phyloP scores from a whole-genome alignment of 768 basidiomycete genomes.

The Boletus rubroflammeus region DNA sequence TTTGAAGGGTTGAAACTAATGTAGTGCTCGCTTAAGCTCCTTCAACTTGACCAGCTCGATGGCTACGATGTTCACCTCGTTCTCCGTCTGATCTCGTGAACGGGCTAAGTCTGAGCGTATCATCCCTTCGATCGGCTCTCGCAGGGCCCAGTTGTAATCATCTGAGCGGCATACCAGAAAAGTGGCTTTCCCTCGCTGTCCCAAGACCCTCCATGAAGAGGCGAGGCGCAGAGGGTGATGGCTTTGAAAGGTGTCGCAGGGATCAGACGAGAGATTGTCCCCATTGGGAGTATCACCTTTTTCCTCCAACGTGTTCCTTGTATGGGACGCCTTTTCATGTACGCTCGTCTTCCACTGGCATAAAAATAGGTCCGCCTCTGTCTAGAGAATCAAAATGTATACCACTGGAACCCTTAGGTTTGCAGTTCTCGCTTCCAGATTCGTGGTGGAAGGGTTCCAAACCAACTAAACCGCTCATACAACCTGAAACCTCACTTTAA shows the following conservation, averaged over 20 bases:
- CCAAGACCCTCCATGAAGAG: conserved; percentile 34
- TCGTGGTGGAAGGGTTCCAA: neutral
- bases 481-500: neutral
- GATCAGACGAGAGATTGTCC: conserved; percentile 38
- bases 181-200: conserved; percentile 30
- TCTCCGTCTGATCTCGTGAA: conserved; percentile 45
- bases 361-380: neutral
- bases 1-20: too few relatives aligned
- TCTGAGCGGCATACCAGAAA: conserved; percentile 68
- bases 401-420: neutral
- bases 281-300: conserved; percentile 1
- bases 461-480: neutral
- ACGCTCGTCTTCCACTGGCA: neutral
- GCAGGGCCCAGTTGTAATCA: conserved; percentile 54
- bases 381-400: neutral
- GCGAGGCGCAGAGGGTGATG: conserved; percentile 9
- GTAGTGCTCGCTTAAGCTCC: neutral
- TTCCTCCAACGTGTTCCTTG: conserved; percentile 8
- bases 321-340: conserved; percentile 7
- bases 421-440: neutral
- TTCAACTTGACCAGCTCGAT: conserved; percentile 39
- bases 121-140: conserved; percentile 59
- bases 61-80: conserved; percentile 62
- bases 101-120: conserved; percentile 76
- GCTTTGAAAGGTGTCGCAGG: conserved; percentile 53